A percentile compares a stretch with the other conserved stretches of the same genome.
These are phyloP conservation scores for Lactarius hatsudake DNA, from an alignment of 768 basidiomycete species.

Conservation along the genomic window DNA sequence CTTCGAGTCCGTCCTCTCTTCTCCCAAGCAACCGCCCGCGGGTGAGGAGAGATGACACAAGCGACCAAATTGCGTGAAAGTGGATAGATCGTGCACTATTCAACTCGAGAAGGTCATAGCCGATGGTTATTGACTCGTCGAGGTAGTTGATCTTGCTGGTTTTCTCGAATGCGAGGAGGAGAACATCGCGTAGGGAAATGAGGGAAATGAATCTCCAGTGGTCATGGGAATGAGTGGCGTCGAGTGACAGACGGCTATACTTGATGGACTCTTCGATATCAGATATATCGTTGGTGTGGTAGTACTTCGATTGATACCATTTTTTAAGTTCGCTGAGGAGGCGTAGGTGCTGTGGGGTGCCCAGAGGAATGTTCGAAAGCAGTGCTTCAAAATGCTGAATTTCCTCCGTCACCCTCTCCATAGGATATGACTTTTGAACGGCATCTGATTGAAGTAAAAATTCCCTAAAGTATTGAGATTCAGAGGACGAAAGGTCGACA, in stretches of 20 bases:
- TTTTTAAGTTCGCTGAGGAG: neutral
- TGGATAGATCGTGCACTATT: too few species aligned
- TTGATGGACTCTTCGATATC: neutral
- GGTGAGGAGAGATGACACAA: too few species aligned
- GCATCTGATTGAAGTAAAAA: neutral
- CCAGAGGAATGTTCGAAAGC: neutral
- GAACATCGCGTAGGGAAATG: too few species aligned
- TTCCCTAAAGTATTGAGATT: too few species aligned
- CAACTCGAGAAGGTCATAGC: too few species aligned
- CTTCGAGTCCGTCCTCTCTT: neutral
- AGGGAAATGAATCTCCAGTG: too few species aligned
- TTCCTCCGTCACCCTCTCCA: neutral
- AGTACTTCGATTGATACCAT: neutral
- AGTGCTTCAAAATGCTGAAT: neutral
- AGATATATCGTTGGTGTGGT: neutral
- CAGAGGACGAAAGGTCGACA: neutral
- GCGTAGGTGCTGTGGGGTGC: neutral
- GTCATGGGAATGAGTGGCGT: too few species aligned
- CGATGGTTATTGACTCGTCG: too few species aligned
- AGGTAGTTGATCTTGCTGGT: too few species aligned
- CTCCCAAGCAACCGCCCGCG: neutral
- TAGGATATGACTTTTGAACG: neutral
- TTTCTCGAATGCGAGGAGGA: too few species aligned
- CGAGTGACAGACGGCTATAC: neutral
- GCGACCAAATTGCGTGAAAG: too few species aligned